Evolutionary conservation across 805 yeast genomes (phyloP).

Genomic region (Kazachstania psychrophila): DNA sequence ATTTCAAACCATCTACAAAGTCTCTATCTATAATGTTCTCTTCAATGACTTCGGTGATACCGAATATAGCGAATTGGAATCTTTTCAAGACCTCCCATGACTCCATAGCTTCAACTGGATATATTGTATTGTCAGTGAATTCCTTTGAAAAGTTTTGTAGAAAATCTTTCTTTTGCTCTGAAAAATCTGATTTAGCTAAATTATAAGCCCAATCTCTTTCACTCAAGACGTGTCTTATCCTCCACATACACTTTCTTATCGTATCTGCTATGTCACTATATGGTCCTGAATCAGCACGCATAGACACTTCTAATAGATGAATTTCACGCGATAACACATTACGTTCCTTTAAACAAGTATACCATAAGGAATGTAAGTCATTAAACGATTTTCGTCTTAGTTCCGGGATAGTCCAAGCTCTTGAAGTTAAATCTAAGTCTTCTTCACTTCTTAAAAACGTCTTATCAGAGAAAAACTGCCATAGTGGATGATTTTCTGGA

Average conservation of each 20-base stretch:
- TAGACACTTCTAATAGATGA: conserved; percentile 34
- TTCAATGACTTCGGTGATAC: conserved; percentile 62
- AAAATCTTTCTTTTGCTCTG: conserved; percentile 36
- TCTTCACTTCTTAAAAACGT: conserved; percentile 50
- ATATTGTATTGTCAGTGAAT: conserved; percentile 33
- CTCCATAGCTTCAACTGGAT: conserved; percentile 45
- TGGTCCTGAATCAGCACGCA: conserved; percentile 32
- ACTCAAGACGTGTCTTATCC: conserved; percentile 76
- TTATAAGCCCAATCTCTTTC: conserved; percentile 73
- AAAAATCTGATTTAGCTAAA: conserved; percentile 43
- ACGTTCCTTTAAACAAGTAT: conserved; percentile 71
- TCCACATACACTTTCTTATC: conserved; percentile 57
- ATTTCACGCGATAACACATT: conserved; percentile 70
- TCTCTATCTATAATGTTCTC: conserved; percentile 49
- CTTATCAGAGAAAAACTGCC: conserved; percentile 77
- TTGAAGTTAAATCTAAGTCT: conserved; percentile 46
- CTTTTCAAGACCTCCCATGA: conserved; percentile 65
- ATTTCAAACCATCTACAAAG: conserved; percentile 59
- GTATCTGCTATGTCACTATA: conserved; percentile 33
- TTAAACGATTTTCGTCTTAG: conserved; percentile 85
- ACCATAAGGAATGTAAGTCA: conserved; percentile 89
- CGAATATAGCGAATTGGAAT: conserved; percentile 72
- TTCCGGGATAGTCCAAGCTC: conserved; percentile 84
- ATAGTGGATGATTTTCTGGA: conserved; percentile 81
- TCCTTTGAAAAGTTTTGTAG: conserved; percentile 37